Conservation (phyloP, 192 early-diverging fungal species). For the Pilaira anomala region DNA sequence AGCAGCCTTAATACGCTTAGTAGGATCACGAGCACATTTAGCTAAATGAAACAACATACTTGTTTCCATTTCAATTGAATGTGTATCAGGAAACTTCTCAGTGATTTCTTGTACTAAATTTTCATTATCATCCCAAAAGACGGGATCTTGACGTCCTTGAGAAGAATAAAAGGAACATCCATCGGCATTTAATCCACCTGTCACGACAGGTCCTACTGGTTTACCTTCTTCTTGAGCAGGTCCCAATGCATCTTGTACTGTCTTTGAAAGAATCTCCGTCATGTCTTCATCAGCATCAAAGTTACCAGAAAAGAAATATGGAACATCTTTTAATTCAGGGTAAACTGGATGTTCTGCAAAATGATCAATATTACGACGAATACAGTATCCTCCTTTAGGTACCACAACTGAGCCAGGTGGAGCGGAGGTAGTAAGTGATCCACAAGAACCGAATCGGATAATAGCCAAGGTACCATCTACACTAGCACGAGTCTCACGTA, state of each 20-base stretch:
- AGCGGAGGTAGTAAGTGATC: slow-evolving; percentile 55
- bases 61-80: slow-evolving; percentile 85
- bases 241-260: slow-evolving; percentile 38
- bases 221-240: not conserved
- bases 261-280: slow-evolving; percentile 30
- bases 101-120: slow-evolving; percentile 52
- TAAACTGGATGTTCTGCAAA: slow-evolving; percentile 45
- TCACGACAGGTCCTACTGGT: slow-evolving; percentile 23
- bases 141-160: slow-evolving; percentile 68
- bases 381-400: slow-evolving; percentile 51
- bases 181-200: slow-evolving; percentile 67
- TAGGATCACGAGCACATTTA: slow-evolving; percentile 34
- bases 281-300: slow-evolving; percentile 62
- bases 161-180: slow-evolving; percentile 86
- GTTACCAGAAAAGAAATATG: slow-evolving; percentile 67
- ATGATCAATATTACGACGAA: slow-evolving; percentile 66
- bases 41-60: slow-evolving; percentile 84
- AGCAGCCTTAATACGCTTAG: slow-evolving; percentile 62
- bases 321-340: slow-evolving; percentile 16
- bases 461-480: slow-evolving; percentile 74
- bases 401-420: slow-evolving; percentile 66
- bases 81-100: slow-evolving; percentile 46
- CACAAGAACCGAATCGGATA: slow-evolving; percentile 86
- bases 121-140: slow-evolving; percentile 79
- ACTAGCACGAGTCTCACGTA: slow-evolving; percentile 81